Conservation (phyloP, 768 basidiomycete genomes). For the Sistotremastrum niveocremeum region DNA sequence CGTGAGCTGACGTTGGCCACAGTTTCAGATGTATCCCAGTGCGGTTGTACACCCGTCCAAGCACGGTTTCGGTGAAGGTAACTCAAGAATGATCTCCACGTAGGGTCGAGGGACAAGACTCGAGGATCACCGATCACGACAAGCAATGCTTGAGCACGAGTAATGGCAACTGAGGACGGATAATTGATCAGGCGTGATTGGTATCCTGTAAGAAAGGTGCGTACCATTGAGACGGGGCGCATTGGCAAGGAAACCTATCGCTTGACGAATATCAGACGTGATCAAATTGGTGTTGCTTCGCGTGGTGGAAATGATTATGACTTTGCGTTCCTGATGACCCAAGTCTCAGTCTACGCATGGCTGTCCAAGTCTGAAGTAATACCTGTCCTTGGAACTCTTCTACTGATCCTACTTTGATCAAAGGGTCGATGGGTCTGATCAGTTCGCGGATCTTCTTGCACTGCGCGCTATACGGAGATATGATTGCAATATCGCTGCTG, state of each 20-base stretch:
- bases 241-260: constrained; percentile 23
- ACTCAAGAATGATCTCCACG: constrained; percentile 49
- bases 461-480: constrained; percentile 52
- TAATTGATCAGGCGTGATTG: neutral
- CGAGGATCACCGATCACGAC: constrained; percentile 46
- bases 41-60: constrained; percentile 36
- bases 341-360: neutral
- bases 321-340: constrained; percentile 20
- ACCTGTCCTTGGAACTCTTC: constrained; percentile 59
- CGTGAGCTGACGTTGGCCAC: constrained; percentile 8
- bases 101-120: constrained; percentile 45
- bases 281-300: constrained; percentile 20
- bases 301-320: constrained; percentile 28
- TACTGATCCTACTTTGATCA: constrained; percentile 48
- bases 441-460: constrained; percentile 30
- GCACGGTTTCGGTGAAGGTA: constrained; percentile 40
- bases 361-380: neutral
- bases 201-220: neutral
- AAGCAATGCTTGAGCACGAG: constrained; percentile 45
- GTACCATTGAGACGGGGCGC: constrained; percentile 26
- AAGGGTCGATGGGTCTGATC: constrained; percentile 17
- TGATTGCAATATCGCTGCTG: constrained; percentile 43
- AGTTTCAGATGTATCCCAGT: constrained; percentile 34
- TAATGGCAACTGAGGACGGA: constrained; percentile 36
- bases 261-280: constrained; percentile 16